Evolutionary conservation across 495 filamentous ascomycete genomes (phyloP).

Genomic region (Penicillium soppii): DNA sequence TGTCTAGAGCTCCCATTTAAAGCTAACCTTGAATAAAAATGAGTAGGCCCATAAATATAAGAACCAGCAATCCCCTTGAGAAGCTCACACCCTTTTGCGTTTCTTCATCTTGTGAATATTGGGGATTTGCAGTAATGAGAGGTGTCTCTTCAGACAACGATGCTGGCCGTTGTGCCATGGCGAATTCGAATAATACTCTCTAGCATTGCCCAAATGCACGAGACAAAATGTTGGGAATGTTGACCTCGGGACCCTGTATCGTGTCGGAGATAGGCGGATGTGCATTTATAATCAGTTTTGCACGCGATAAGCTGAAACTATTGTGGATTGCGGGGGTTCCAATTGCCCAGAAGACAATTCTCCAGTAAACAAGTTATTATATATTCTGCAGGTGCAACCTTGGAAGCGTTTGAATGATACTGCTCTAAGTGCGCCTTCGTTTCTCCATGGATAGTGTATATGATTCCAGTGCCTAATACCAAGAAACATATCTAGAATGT

Average conservation of each 20-base stretch:
- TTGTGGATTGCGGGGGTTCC: not conserved
- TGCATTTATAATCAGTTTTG: constrained; percentile 20
- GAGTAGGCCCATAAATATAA: constrained; percentile 19
- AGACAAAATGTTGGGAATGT: not conserved
- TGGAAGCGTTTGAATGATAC: no score
- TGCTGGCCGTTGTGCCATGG: constrained; percentile 19
- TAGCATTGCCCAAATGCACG: not conserved
- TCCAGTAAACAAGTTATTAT: no score
- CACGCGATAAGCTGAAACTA: constrained; percentile 3
- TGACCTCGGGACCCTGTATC: no score
- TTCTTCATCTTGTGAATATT: no score
- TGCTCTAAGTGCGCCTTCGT: no score
- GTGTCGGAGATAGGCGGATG: constrained; percentile 11
- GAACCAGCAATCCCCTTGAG: constrained; percentile 11
- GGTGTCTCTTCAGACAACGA: constrained; percentile 30
- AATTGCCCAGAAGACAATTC: no score
- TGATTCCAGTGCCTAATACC: no score
- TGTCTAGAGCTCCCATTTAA: not conserved
- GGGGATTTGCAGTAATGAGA: constrained; percentile 13
- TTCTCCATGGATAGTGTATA: no score
- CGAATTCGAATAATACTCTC: not conserved
- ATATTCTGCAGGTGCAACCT: no score
- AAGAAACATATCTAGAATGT: no score
- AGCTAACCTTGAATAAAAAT: constrained; percentile 28
- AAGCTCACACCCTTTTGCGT: constrained; percentile 4